Percentiles rank a stretch among this genome's conserved stretches.
Conservation (phyloP, 768 basidiomycete genomes). For the Termitomyces sp. region DNA sequence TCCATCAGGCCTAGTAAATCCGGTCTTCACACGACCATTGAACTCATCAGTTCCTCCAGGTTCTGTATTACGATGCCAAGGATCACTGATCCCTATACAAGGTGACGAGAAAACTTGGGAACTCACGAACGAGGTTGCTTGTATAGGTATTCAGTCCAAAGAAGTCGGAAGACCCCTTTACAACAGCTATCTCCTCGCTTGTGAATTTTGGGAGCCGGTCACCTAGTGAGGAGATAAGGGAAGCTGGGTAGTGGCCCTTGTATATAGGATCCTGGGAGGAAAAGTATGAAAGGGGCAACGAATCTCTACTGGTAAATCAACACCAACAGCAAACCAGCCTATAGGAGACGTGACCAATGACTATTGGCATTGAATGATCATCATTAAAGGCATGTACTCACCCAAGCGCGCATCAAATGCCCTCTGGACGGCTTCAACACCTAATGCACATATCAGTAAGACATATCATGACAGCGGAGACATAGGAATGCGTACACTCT, state of each 20-base stretch:
- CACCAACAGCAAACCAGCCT: conserved; percentile 44
- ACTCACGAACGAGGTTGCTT: conserved; percentile 53
- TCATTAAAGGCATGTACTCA: conserved; percentile 18
- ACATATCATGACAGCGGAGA: background rate
- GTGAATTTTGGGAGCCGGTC: conserved; percentile 55
- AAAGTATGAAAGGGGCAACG: conserved; percentile 5
- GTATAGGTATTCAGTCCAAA: conserved; percentile 69
- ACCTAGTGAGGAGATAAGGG: conserved; percentile 44
- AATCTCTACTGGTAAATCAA: background rate
- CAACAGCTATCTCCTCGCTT: conserved; percentile 47
- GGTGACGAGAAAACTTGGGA: background rate
- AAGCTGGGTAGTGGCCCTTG: conserved; percentile 61
- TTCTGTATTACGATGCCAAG: conserved; percentile 25
- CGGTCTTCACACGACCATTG: conserved; percentile 49
- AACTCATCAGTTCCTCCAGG: conserved; percentile 56
- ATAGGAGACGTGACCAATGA: background rate
- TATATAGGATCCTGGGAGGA: conserved; percentile 58
- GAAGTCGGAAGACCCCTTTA: conserved; percentile 64
- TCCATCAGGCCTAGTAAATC: conserved; percentile 53
- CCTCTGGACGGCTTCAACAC: conserved; percentile 57
- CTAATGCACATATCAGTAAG: conserved; percentile 27
- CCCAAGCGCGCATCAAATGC: conserved; percentile 63
- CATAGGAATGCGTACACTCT: conserved; percentile 40
- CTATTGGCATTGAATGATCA: background rate
- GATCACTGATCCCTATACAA: background rate